phyloP scores from a whole-genome alignment of 2,329 filamentous ascomycete species.

The Aspergillus sp. region DNA sequence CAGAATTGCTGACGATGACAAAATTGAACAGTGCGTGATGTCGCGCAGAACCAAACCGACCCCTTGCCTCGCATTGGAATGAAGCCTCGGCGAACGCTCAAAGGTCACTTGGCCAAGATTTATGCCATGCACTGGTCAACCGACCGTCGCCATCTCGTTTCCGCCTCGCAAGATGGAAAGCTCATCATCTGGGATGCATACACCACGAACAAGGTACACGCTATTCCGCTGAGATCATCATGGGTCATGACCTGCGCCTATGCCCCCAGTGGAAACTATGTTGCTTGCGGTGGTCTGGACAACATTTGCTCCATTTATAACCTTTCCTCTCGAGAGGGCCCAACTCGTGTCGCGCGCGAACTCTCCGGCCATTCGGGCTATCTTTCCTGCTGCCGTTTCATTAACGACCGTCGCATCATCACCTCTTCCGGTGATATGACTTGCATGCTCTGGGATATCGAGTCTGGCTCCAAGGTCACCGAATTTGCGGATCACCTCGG shows the following conservation, averaged over 20 bases:
- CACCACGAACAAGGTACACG: constrained; percentile 99
- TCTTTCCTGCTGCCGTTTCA: constrained; percentile 96
- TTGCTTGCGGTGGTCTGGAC: constrained; percentile 96
- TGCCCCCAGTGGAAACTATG: constrained; percentile 95
- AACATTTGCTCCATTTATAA: constrained; percentile 99
- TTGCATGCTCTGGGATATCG: constrained; percentile 99
- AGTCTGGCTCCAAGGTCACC: constrained; percentile 94
- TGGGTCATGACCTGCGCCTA: constrained; percentile 99
- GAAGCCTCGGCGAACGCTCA: constrained; percentile 95
- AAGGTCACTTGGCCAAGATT: constrained; percentile 98
- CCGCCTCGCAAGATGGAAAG: constrained; percentile 97
- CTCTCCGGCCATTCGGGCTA: constrained; percentile 96
- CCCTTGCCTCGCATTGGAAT: constrained; percentile 89
- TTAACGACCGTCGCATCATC: constrained; percentile 96
- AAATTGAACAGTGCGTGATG: constrained; percentile 71
- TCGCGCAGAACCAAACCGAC: constrained; percentile 90
- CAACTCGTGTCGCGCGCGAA: constrained; percentile 91
- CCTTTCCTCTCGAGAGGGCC: constrained; percentile 93
- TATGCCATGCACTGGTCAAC: constrained; percentile 99
- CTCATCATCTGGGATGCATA: constrained; percentile 99
- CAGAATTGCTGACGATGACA: constrained; percentile 25
- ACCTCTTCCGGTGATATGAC: constrained; percentile 99
- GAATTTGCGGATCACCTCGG: constrained; percentile 98
- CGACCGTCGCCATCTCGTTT: constrained; percentile 93
- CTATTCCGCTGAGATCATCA: constrained; percentile 92